These are phyloP conservation scores for Esteya vermicola DNA, from an alignment of 2,329 filamentous ascomycete species.

Conservation along the genomic window DNA sequence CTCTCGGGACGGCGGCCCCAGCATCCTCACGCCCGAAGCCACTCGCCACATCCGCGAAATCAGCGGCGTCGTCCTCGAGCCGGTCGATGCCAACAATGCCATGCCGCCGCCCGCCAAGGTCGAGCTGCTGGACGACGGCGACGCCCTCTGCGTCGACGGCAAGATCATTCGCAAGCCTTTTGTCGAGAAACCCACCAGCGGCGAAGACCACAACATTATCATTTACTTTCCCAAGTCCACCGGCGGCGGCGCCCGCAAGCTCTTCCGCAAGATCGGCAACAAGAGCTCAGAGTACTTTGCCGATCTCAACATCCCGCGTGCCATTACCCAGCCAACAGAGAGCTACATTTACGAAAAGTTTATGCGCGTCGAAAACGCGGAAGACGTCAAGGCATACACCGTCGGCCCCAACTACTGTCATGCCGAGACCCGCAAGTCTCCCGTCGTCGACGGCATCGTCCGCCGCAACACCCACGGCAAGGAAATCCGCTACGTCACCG, in stretches of 20 bases:
- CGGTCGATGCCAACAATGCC: conserved; percentile 43
- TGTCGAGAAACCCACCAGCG: conserved; percentile 95
- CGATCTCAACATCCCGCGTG: conserved; percentile 60
- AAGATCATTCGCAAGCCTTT: conserved; percentile 76
- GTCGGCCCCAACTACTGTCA: conserved; percentile 89
- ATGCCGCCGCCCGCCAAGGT: conserved; percentile 47
- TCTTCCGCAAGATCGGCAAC: conserved; percentile 96
- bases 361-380: conserved; percentile 87
- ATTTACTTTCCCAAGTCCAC: conserved; percentile 87
- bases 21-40: conserved; percentile 62
- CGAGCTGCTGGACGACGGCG: conserved; percentile 77
- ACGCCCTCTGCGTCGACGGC: conserved; percentile 80
- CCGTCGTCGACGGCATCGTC: conserved; percentile 91
- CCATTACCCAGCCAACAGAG: conserved; percentile 62
- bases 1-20: conserved; percentile 81
- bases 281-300: conserved; percentile 93
- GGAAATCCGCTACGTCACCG: conserved; percentile 88
- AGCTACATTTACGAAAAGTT: conserved; percentile 98
- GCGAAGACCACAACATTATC: conserved; percentile 96
- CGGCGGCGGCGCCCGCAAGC: conserved; percentile 75
- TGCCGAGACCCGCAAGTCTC: conserved; percentile 92
- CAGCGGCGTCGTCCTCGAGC: conserved; percentile 62
- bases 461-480: conserved; percentile 95
- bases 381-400: conserved; percentile 97
- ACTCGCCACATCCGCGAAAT: conserved; percentile 67